Base-by-base conservation (phyloP, 2,329 filamentous ascomycete genomes). In the Lasiodiplodia citricola region DNA sequence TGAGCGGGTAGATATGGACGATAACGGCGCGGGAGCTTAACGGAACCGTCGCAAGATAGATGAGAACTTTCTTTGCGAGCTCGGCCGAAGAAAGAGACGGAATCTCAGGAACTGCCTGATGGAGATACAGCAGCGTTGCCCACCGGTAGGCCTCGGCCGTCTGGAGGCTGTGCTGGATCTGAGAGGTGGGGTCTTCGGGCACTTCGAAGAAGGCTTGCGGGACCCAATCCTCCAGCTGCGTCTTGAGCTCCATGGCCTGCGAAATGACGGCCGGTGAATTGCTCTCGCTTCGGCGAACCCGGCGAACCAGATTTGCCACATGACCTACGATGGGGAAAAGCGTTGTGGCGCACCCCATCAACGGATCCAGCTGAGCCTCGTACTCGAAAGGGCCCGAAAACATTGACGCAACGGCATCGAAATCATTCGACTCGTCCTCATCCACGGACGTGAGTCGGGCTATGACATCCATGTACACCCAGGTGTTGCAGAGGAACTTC, bases 381-480 rank as follows among this genome's bases (percentile, higher is more conserved):
- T 70, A 72, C 23, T 76, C 71, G 31, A 75, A 76, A n/a, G 73
- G 72, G 31, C 73, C 71, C 57, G 76, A 74, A 16, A 81, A 75
- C 58, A 74, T 70, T 76, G 80, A 75, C 76, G 80, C 66, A 75
- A 80, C 75, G 41, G 73, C 60, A 65, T 80, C 79, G 67, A 88
- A 86, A 73, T 88, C 85, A 57, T 83, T 83, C 3, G 82, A 83
- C 14, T 87, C 86, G 28, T 87, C 86, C 44, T 86, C 84, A 69
- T 88, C 87, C 3, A 87, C 79, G 3, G 89, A 89, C 0, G 89
- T 92, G 60, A 92, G 80, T 16, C 90, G 86, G 28, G 90, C 87
- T 70, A 92, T 89, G 35, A 92, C 90, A 75, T 92, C 89, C 86
- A 92, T 90, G 73, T 92, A 92, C 8, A 92, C 84, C 88, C 89